phyloP scores from a whole-genome alignment of 345 rosid genomes.

The Kandelia obovata region DNA sequence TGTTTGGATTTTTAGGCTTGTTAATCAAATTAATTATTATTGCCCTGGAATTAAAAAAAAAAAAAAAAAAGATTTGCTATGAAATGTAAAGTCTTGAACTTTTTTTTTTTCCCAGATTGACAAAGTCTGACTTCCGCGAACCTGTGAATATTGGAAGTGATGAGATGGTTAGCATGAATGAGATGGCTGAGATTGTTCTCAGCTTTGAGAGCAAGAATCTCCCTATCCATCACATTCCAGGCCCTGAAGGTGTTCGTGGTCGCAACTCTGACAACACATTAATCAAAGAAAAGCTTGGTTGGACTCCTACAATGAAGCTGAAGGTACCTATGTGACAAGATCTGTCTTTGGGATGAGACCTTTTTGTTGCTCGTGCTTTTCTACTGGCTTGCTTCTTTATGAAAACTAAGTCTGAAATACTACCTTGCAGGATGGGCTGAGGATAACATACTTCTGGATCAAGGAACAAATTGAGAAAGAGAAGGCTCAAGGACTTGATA shows the following conservation, averaged over 20 bases:
- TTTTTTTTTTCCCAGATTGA: constrained; percentile 44
- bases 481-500: constrained; percentile 69
- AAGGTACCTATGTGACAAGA: constrained; percentile 46
- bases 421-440: constrained; percentile 72
- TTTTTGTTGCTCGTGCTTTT: background rate
- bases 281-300: constrained; percentile 96
- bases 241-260: constrained; percentile 99
- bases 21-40: background rate
- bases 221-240: constrained; percentile 93
- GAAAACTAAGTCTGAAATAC: background rate
- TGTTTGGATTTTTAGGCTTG: background rate
- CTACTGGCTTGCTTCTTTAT: background rate
- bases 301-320: constrained; percentile 97
- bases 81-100: too few species aligned
- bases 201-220: constrained; percentile 85
- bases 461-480: constrained; percentile 95
- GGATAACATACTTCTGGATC: constrained; percentile 93
- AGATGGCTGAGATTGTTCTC: constrained; percentile 95
- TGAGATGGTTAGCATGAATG: constrained; percentile 99
- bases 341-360: background rate
- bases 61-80: too few species aligned
- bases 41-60: background rate
- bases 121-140: constrained; percentile 97
- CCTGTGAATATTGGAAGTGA: constrained; percentile 98
- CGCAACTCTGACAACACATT: constrained; percentile 96